Evolutionary conservation across 345 rosid species (phyloP).

Genomic region (Acer campestre): DNA sequence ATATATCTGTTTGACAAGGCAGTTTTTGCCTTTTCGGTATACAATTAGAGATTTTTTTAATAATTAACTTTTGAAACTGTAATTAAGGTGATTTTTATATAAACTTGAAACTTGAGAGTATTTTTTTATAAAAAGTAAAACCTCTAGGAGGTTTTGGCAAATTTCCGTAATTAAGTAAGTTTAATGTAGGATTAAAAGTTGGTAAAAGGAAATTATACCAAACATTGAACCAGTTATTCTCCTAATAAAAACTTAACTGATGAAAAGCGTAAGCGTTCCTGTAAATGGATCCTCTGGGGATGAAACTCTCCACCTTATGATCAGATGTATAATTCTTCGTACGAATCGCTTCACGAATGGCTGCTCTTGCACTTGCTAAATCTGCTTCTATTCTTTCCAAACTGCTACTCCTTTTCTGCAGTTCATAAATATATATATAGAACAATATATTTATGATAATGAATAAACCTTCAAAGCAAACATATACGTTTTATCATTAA

Average conservation of each 20-base stretch:
- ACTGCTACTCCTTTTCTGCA: not conserved
- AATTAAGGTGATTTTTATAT: too few relatives aligned
- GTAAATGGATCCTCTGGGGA: conserved; percentile 17
- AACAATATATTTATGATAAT: not conserved
- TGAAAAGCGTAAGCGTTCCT: conserved; percentile 20
- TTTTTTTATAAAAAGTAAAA: too few relatives aligned
- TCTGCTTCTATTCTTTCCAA: not conserved
- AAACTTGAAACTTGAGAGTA: too few relatives aligned
- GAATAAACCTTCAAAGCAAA: not conserved
- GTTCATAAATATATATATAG: too few relatives aligned
- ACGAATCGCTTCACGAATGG: conserved; percentile 13
- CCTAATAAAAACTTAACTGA: conserved; percentile 11
- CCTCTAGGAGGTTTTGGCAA: too few relatives aligned
- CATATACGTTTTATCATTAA: not conserved
- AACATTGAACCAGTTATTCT: not conserved
- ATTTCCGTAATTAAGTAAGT: not conserved
- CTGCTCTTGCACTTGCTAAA: conserved; percentile 15
- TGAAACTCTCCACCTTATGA: not conserved
- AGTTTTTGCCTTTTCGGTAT: too few relatives aligned
- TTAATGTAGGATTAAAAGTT: not conserved
- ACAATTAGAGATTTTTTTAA: too few relatives aligned
- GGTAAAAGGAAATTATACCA: not conserved
- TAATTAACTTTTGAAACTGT: too few relatives aligned
- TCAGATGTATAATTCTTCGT: conserved; percentile 13
- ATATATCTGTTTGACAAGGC: too few relatives aligned